Evolutionary conservation across 768 basidiomycete genomes (phyloP).

Genomic region (Phylloporus rhodoxanthus): DNA sequence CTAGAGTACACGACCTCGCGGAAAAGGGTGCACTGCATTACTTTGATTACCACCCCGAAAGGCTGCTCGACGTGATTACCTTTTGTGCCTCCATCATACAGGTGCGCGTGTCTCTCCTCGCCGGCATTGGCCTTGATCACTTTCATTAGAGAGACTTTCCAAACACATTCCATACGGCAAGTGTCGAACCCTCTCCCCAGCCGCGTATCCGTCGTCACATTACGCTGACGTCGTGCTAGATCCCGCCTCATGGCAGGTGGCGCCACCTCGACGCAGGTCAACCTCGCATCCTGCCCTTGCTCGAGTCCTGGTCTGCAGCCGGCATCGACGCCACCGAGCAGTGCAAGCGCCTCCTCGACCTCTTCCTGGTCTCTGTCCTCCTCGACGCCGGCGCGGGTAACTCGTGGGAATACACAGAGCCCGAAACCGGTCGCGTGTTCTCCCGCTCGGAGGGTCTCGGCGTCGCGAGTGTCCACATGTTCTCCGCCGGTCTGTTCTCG

Average conservation of each 20-base stretch:
- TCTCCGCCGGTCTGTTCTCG: constrained; percentile 76
- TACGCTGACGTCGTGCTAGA: constrained; percentile 37
- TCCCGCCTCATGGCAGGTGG: constrained; percentile 87
- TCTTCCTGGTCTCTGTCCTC: constrained; percentile 86
- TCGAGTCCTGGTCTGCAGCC: constrained; percentile 48
- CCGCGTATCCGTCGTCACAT: neutral
- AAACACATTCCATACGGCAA: constrained; percentile 54
- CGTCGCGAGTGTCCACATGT: constrained; percentile 90
- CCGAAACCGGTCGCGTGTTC: constrained; percentile 47
- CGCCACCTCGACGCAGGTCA: constrained; percentile 73
- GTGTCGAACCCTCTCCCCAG: constrained; percentile 15
- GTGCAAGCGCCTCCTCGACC: constrained; percentile 74
- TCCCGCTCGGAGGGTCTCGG: constrained; percentile 77
- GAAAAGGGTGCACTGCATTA: constrained; percentile 70
- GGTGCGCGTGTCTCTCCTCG: constrained; percentile 36
- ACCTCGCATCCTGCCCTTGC: constrained; percentile 56
- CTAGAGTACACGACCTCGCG: constrained; percentile 72
- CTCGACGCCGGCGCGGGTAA: constrained; percentile 93
- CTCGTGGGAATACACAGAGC: constrained; percentile 70
- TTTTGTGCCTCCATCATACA: constrained; percentile 77
- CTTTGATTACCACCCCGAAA: constrained; percentile 79
- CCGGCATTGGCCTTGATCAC: neutral
- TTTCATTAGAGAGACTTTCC: constrained; percentile 70
- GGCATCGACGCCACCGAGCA: constrained; percentile 48
- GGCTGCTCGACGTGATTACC: constrained; percentile 58